Evolutionary conservation across 1,284 basidiomycete species (phyloP).

Genomic region (Phellopilus nigrolimitatus): DNA sequence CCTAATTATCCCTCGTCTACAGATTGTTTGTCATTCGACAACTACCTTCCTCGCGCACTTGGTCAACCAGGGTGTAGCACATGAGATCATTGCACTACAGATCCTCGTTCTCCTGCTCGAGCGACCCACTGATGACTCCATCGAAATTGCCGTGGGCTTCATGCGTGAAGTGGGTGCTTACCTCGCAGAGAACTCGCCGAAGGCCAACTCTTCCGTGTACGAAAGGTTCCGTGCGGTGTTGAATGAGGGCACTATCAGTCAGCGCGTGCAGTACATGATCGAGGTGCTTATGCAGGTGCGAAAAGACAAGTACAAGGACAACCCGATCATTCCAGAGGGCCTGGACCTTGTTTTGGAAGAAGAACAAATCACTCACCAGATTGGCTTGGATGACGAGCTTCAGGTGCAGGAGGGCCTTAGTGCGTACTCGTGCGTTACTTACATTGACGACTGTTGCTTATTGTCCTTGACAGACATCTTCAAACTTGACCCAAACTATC

Average conservation of each 20-base stretch:
- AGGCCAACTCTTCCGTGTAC: conserved; percentile 89
- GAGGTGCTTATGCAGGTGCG: conserved; percentile 98
- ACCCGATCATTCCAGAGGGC: conserved; percentile 89
- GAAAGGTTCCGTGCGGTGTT: conserved; percentile 96
- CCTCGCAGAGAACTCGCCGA: conserved; percentile 89
- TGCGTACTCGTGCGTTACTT: conserved; percentile 39
- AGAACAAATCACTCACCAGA: conserved; percentile 92
- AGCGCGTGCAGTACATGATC: conserved; percentile 99
- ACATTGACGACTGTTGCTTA: conserved; percentile 6
- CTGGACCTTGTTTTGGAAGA: conserved; percentile 97
- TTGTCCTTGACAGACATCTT: conserved; percentile 69
- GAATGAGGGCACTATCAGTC: conserved; percentile 92
- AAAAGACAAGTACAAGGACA: conserved; percentile 99
- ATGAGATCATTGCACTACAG: conserved; percentile 93
- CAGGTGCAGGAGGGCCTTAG: conserved; percentile 93
- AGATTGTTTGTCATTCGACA: conserved; percentile 91
- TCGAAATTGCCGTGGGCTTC: conserved; percentile 97
- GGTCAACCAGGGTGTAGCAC: conserved; percentile 92
- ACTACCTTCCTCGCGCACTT: conserved; percentile 96
- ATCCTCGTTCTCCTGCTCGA: conserved; percentile 93
- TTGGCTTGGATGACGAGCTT: conserved; percentile 89
- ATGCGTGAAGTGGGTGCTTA: conserved; percentile 97
- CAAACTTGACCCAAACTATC: conserved; percentile 87
- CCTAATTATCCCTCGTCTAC: neutral
- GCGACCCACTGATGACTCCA: conserved; percentile 94